phyloP scores from a whole-genome alignment of 78 protist genomes.

The Dictyostelium intermedium region DNA sequence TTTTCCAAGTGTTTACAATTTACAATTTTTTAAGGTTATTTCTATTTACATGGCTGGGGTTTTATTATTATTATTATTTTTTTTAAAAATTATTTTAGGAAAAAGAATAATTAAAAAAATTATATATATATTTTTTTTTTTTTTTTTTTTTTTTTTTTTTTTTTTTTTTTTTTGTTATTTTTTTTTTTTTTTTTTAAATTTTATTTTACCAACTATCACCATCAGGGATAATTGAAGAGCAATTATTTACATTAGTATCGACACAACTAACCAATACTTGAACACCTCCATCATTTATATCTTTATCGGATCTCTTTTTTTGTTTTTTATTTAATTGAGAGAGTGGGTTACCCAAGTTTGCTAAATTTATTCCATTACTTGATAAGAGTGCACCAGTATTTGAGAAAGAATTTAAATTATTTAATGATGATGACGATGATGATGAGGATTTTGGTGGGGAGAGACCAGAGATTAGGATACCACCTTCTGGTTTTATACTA shows the following conservation, averaged over 20 bases:
- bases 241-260: conserved; percentile 1
- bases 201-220: conserved; percentile 36
- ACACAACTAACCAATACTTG: conserved; percentile 35
- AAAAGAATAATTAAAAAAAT: too few relatives aligned
- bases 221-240: conserved; percentile 19
- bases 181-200: too few relatives aligned
- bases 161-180: too few relatives aligned
- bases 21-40: too few relatives aligned
- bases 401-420: neutral
- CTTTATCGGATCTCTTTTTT: conserved; percentile 20
- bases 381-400: neutral
- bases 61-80: too few relatives aligned
- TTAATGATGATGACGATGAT: neutral
- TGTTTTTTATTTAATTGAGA: conserved; percentile 18
- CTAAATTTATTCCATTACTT: neutral
- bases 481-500: conserved; percentile 3
- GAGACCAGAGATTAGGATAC: neutral
- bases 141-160: too few relatives aligned
- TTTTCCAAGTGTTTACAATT: too few relatives aligned
- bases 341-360: neutral
- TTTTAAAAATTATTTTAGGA: too few relatives aligned
- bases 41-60: too few relatives aligned
- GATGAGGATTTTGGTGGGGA: neutral
- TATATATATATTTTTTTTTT: too few relatives aligned
- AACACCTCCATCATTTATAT: conserved; percentile 5